Evolutionary conservation across 1,284 basidiomycete genomes (phyloP), one percentile per base, ranked within the genome.

Genomic region (Fomitopsis schrenkii): DNA sequence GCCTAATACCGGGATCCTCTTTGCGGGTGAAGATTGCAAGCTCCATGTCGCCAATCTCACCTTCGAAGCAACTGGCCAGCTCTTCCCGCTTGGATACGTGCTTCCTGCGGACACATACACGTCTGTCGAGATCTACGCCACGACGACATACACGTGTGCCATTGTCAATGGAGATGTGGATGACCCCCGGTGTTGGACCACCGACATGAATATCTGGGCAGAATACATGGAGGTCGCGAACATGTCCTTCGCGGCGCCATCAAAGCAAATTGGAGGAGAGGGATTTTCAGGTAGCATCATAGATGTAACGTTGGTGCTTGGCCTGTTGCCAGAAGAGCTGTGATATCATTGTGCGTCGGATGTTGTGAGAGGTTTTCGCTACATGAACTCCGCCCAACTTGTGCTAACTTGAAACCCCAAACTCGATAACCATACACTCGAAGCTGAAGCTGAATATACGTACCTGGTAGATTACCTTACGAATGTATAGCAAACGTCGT

Each of bases 181-280:
- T 10, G 55, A 70, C 50, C 67, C 64, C n/a, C 67, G 68, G 38
- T 77, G 69, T 65, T 80, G 77, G 68, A 68, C 66, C 48, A 77
- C 76, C 17, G 66, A 67, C 55, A 64, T 80, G 60, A 71, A 75
- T 59, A 77, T 79, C 17, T 79, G 77, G 76, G 77, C 77, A 4
- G 74, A 74, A 48, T 75, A 75, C 44, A 73, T 77, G 67, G 69
- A 68, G 38, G 62, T 68, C 26, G 77, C 74, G 40, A 80, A 80
- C 59, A 79, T 80, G 76, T 79, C 78, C 6, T 80, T 80, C 59
- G 77, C 78, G 3, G 79, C 79, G n/a, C 79, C 77, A 0, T 69
- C 77, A 1, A 64, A 64, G 44, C 66, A 63, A 5, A 71, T 80
- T 28, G 76, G 79, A 0, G 71, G 66, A n/a, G 61, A 68, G 2